A percentile compares a stretch with the other conserved stretches of the same genome.
Evolutionary conservation across 179 eudicot genomes (phyloP).

Genomic region (Sideroxylon spinosum): DNA sequence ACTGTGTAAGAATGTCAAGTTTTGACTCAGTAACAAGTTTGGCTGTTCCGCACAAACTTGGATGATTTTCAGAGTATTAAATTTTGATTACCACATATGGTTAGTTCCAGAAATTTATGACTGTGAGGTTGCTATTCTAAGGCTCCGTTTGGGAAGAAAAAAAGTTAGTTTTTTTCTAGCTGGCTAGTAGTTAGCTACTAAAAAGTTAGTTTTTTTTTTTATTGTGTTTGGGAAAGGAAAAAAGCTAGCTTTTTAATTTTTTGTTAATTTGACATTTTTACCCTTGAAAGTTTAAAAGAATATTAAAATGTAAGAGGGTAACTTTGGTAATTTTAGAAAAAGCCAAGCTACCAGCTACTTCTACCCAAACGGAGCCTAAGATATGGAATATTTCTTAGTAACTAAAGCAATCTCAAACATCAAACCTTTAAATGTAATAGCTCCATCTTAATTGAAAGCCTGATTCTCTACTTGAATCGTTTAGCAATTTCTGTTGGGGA

Average conservation of each 20-base stretch:
- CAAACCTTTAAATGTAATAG: not conserved
- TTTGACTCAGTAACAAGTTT: not conserved
- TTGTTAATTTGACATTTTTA: not conserved
- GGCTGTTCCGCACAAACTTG: not conserved
- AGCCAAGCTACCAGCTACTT: too few species aligned
- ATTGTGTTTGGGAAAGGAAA: too few species aligned
- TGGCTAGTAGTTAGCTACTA: too few species aligned
- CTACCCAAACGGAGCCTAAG: too few species aligned
- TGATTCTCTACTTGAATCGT: conserved; percentile 2
- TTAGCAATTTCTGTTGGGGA: not conserved
- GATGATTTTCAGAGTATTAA: not conserved
- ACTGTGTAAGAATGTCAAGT: conserved; percentile 21
- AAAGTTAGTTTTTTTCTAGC: too few species aligned
- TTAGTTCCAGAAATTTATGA: not conserved
- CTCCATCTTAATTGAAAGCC: not conserved
- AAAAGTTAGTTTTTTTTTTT: too few species aligned
- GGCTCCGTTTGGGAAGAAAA: too few species aligned
- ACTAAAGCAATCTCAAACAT: not conserved
- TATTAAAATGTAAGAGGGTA: too few species aligned
- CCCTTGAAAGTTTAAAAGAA: too few species aligned
- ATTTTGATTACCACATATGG: not conserved
- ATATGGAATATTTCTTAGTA: not conserved
- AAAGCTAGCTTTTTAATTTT: too few species aligned
- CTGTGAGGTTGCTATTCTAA: not conserved
- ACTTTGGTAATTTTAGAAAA: too few species aligned